These are phyloP conservation scores for Ophiostoma sp. DNA, from an alignment of 2,329 filamentous ascomycete genomes.

Conservation along the genomic window DNA sequence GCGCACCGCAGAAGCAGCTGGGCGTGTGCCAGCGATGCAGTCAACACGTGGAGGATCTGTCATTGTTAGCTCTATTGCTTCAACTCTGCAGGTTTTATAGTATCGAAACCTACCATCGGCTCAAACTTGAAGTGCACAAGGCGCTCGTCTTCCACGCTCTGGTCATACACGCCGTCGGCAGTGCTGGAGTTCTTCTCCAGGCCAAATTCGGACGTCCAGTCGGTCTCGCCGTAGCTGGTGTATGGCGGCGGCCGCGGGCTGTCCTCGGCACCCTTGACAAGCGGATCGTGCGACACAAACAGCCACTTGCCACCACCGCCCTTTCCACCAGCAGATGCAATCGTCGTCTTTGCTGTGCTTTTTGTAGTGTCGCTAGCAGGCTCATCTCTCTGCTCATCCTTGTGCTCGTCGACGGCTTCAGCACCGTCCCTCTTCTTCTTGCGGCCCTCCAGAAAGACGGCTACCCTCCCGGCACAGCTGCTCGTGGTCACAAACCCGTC, in stretches of 20 bases:
- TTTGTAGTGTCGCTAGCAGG: conserved; percentile 31
- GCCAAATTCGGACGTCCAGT: conserved; percentile 37
- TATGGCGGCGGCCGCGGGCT: conserved; percentile 28
- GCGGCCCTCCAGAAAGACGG: conserved; percentile 78
- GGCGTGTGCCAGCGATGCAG: conserved; percentile 68
- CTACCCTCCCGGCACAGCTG: conserved; percentile 82
- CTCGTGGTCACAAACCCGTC: conserved; percentile 83
- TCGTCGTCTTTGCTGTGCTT: conserved; percentile 17
- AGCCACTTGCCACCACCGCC: conserved; percentile 80
- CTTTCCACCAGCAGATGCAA: conserved; percentile 71
- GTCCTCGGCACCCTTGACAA: conserved; percentile 34
- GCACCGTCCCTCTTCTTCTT: conserved; percentile 34
- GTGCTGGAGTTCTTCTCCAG: conserved; percentile 35
- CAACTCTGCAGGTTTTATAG: no score
- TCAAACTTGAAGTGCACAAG: conserved; percentile 87
- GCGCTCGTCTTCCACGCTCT: conserved; percentile 24
- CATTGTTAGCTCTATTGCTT: background rate
- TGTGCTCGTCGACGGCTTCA: background rate
- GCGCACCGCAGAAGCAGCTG: conserved; percentile 71
- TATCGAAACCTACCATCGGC: conserved; percentile 65
- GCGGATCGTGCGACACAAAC: conserved; percentile 77
- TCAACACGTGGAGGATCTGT: conserved; percentile 83
- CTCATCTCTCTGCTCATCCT: background rate
- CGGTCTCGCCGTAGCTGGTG: conserved; percentile 21
- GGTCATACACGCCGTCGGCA: conserved; percentile 22